Percentiles rank a stretch among this genome's conserved stretches.
Conservation (phyloP, 1,284 basidiomycete species). For the Sporisorium graminicola region DNA sequence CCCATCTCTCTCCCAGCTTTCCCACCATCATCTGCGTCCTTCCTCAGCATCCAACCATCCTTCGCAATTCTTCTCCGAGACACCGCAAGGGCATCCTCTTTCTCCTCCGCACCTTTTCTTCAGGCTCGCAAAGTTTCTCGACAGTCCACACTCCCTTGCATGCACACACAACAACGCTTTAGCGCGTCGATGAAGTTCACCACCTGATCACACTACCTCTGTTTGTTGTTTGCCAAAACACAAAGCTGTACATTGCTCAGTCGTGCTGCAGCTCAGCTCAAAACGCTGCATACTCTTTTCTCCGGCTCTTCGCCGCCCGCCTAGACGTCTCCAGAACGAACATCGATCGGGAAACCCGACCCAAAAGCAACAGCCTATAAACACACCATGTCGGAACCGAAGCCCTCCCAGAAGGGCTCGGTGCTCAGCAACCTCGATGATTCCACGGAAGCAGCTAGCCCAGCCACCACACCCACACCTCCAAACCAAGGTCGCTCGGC, state of each 20-base stretch:
- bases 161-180: neutral
- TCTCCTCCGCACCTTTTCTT: neutral
- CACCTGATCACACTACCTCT: neutral
- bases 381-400: slow-evolving; percentile 28
- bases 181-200: too few relatives aligned
- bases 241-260: too few relatives aligned
- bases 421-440: slow-evolving; percentile 43
- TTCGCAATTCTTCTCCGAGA: neutral
- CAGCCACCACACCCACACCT: slow-evolving; percentile 16
- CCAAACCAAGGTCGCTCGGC: slow-evolving; percentile 21
- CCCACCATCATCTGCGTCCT: neutral
- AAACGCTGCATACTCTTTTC: neutral
- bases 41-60: neutral
- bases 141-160: neutral
- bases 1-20: neutral
- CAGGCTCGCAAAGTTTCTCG: neutral
- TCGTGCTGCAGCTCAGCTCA: too few relatives aligned
- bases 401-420: slow-evolving; percentile 29
- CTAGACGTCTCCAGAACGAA: neutral
- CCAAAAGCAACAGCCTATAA: neutral
- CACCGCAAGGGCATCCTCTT: neutral
- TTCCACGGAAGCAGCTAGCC: slow-evolving; percentile 16
- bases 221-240: too few relatives aligned
- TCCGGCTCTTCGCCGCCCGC: neutral
- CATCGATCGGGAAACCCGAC: neutral